phyloP scores from a whole-genome alignment of 208 protist species.

The Leishmania tropica region DNA sequence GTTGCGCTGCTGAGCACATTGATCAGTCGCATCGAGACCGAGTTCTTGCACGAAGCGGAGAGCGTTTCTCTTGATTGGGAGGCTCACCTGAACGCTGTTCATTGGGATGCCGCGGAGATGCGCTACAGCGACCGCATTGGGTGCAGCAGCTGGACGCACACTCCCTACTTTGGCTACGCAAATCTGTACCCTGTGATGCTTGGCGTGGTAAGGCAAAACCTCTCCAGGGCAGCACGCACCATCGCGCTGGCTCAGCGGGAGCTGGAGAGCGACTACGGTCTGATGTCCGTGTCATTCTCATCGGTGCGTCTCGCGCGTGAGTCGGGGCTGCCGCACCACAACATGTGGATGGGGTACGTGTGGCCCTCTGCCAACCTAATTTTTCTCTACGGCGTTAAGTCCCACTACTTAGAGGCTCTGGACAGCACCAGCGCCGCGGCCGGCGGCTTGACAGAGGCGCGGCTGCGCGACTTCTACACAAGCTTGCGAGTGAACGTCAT shows the following conservation, averaged over 20 bases:
- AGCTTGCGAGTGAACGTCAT: conserved; percentile 43
- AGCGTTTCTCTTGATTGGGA: conserved; percentile 72
- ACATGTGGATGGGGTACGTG: conserved; percentile 75
- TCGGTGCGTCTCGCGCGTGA: conserved; percentile 66
- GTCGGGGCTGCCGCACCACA: conserved; percentile 49
- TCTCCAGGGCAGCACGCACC: conserved; percentile 40
- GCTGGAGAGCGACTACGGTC: conserved; percentile 59
- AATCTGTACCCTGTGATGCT: conserved; percentile 80
- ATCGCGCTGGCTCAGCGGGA: conserved; percentile 49
- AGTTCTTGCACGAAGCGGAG: conserved; percentile 47
- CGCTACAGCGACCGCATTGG: conserved; percentile 77
- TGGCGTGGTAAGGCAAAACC: conserved; percentile 47
- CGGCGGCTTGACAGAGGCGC: conserved; percentile 6
- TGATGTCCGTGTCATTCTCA: conserved; percentile 76
- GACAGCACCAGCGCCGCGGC: conserved; percentile 7
- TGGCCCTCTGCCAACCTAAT: conserved; percentile 73
- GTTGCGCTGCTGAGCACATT: conserved; percentile 67
- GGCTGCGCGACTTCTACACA: conserved; percentile 43
- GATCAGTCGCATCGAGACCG: conserved; percentile 63
- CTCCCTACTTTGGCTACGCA: conserved; percentile 74
- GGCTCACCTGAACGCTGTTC: conserved; percentile 64
- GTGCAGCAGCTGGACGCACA: conserved; percentile 54
- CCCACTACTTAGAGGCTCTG: conserved; percentile 50
- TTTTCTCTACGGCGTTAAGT: conserved; percentile 64
- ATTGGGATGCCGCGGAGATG: conserved; percentile 65